Evolutionary conservation across 1,284 basidiomycete genomes (phyloP).

Genomic region (Chondrostereum purpureum): DNA sequence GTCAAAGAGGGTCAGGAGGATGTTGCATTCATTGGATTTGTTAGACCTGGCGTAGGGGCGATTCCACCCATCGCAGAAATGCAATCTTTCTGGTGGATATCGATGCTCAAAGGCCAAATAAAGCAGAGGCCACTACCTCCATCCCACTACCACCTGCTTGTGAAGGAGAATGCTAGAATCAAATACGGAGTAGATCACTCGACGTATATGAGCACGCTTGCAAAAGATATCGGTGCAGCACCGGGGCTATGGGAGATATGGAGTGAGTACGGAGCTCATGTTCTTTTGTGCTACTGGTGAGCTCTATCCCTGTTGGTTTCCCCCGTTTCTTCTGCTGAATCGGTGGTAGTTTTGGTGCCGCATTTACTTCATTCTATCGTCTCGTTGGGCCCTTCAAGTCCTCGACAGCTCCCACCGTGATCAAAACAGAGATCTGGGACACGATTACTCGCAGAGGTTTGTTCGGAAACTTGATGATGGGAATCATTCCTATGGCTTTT

Average conservation of each 20-base stretch:
- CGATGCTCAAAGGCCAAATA: slow-evolving; percentile 39
- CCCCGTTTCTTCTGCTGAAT: not conserved
- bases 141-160: slow-evolving; percentile 54
- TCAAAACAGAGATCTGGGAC: slow-evolving; percentile 59
- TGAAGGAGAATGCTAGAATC: slow-evolving; percentile 47
- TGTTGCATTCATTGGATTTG: slow-evolving; percentile 58
- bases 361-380: slow-evolving; percentile 59
- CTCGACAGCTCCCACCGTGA: slow-evolving; percentile 32
- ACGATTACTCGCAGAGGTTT: slow-evolving; percentile 51
- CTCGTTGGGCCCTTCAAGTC: slow-evolving; percentile 48
- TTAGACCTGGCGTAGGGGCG: slow-evolving; percentile 59
- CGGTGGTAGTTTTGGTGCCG: slow-evolving; percentile 44
- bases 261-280: slow-evolving; percentile 44
- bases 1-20: slow-evolving; percentile 40
- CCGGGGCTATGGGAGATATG: slow-evolving; percentile 46
- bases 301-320: slow-evolving; percentile 12
- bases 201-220: slow-evolving; percentile 53
- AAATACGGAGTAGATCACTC: slow-evolving; percentile 56
- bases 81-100: slow-evolving; percentile 58
- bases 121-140: slow-evolving; percentile 37
- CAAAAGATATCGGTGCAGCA: slow-evolving; percentile 53
- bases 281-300: slow-evolving; percentile 52
- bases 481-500: slow-evolving; percentile 48
- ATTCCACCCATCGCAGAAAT: slow-evolving; percentile 66
- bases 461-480: slow-evolving; percentile 57